A percentile compares a stretch with the other conserved stretches of the same genome.
These are phyloP conservation scores for Retiboletus flavoniger DNA, from an alignment of 1,284 basidiomycete genomes.

Conservation along the genomic window DNA sequence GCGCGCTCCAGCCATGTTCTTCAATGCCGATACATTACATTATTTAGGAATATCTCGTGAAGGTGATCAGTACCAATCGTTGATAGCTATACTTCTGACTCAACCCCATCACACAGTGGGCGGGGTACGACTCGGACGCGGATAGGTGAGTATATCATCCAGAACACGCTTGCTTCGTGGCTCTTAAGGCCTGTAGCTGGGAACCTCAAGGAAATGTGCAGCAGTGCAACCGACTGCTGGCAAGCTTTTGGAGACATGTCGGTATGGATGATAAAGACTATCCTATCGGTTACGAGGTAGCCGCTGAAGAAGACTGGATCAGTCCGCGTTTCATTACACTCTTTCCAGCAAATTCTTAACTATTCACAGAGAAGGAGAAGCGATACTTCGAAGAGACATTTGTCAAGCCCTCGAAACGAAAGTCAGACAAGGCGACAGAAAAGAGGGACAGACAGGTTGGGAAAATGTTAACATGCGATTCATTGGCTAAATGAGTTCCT, in stretches of 20 bases:
- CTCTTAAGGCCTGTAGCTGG: conserved; percentile 48
- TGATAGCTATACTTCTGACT: conserved; percentile 5
- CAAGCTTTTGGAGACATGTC: conserved; percentile 63
- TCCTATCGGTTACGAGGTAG: conserved; percentile 39
- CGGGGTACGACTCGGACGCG: conserved; percentile 46
- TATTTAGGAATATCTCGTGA: conserved; percentile 57
- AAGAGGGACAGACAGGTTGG: conserved; percentile 16
- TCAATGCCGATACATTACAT: not conserved
- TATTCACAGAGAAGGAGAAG: conserved; percentile 38
- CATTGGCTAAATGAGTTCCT: conserved; percentile 9
- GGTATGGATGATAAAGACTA: conserved; percentile 58
- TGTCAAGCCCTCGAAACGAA: conserved; percentile 30
- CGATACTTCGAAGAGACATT: conserved; percentile 45
- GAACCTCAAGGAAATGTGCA: conserved; percentile 58
- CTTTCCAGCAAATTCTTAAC: not conserved
- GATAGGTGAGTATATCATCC: conserved; percentile 41
- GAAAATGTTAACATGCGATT: not conserved
- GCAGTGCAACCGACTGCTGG: conserved; percentile 52
- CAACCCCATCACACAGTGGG: conserved; percentile 43
- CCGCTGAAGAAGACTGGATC: conserved; percentile 50
- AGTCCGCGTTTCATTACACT: conserved; percentile 35
- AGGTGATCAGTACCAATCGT: conserved; percentile 38
- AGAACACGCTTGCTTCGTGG: not conserved
- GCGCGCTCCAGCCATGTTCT: not conserved
- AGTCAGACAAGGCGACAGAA: conserved; percentile 23